A percentile compares a stretch with the other conserved stretches of the same genome.
Conservation (phyloP, 352 stramenopile genomes). For the Phytopythium delawarense region DNA sequence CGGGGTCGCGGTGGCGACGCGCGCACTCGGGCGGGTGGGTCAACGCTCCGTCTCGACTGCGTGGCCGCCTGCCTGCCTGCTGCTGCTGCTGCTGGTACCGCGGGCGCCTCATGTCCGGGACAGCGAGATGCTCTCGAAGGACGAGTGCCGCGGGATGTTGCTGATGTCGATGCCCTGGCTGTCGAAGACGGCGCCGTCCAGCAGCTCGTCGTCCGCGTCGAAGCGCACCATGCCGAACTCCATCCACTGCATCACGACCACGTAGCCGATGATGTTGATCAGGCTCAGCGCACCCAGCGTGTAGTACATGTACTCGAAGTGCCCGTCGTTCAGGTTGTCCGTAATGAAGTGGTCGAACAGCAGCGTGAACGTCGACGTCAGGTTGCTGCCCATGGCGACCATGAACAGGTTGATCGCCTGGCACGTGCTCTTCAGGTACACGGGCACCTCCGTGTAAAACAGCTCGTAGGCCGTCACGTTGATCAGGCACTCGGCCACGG, state of each 20-base stretch:
- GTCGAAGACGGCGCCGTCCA: constrained; percentile 54
- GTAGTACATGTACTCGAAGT: constrained; percentile 91
- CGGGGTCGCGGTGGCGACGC: background rate
- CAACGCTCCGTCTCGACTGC: background rate
- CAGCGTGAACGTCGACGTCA: constrained; percentile 86
- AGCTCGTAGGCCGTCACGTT: constrained; percentile 87
- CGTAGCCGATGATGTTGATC: constrained; percentile 70
- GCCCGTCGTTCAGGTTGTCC: constrained; percentile 68
- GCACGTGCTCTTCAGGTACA: constrained; percentile 87
- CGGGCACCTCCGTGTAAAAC: constrained; percentile 85
- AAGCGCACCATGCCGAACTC: constrained; percentile 83
- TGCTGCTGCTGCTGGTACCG: too few relatives aligned
- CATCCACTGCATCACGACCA: constrained; percentile 84
- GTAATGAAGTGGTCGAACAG: constrained; percentile 76
- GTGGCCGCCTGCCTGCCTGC: background rate
- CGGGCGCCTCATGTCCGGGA: constrained; percentile 12
- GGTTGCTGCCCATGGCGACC: constrained; percentile 84
- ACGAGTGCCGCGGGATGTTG: constrained; percentile 65
- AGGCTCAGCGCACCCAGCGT: constrained; percentile 66
- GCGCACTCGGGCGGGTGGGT: background rate
- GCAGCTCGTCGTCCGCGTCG: constrained; percentile 62
- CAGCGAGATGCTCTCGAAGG: constrained; percentile 77
- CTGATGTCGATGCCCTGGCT: constrained; percentile 62
- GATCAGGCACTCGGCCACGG: constrained; percentile 85
- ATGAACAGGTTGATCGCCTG: constrained; percentile 88